Conservation (phyloP, 1,284 basidiomycete species). For the Austropuccinia psidii region DNA sequence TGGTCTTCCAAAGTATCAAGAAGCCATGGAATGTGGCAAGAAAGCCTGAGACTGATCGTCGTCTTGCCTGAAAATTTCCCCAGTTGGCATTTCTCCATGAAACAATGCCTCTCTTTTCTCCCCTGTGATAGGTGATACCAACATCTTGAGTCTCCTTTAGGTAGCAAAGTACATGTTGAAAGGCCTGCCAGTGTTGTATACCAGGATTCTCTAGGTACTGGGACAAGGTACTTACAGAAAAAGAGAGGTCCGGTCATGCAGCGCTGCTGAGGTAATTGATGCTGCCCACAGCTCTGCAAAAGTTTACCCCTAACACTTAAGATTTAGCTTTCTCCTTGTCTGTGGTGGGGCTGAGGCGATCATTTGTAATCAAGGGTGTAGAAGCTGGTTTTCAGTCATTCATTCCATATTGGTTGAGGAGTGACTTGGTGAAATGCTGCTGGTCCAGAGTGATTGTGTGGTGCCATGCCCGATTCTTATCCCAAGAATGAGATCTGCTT, state of each 20-base stretch:
- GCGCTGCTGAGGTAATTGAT: background rate
- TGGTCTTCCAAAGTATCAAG: background rate
- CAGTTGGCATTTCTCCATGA: background rate
- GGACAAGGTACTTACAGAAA: background rate
- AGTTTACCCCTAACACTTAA: background rate
- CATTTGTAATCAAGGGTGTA: background rate
- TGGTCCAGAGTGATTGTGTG: background rate
- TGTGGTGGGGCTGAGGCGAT: background rate
- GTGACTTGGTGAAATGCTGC: background rate
- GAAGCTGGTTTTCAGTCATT: background rate
- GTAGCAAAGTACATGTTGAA: background rate
- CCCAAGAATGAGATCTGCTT: background rate
- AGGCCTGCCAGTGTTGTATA: background rate
- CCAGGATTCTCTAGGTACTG: background rate
- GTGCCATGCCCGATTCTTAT: background rate
- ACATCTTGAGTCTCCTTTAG: background rate
- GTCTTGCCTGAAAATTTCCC: background rate
- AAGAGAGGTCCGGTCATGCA: background rate
- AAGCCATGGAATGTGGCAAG: background rate
- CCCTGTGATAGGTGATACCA: background rate
- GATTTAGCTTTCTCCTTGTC: background rate
- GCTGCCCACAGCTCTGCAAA: background rate
- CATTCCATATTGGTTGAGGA: background rate
- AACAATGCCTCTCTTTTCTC: background rate
- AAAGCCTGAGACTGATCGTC: background rate